Evolutionary conservation across 1,139 yeast genomes (phyloP), one percentile per base, ranked within the genome.

Genomic region (Pichia sp.): DNA sequence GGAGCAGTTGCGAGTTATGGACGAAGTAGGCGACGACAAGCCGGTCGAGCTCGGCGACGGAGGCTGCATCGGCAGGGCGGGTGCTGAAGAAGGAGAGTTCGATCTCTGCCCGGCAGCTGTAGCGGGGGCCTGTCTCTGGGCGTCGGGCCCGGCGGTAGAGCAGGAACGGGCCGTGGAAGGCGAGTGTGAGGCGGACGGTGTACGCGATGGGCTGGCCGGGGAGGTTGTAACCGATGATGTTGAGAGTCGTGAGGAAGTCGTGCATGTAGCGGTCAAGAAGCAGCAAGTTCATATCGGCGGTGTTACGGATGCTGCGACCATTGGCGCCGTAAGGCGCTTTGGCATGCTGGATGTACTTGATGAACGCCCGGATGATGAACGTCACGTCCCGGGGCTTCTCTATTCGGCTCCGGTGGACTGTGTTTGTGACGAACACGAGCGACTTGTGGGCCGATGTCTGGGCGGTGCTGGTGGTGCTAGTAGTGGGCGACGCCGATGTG

Each of bases 131-230:
- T 2, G 23, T 19, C 23, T 15, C n/a, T 1, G 8, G 8, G 19
- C 3, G 15, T 7, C 36, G 34, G 36, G 23, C 16, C n/a, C n/a
- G 7, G 16, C 10, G 34, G 15, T 15, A 38, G 36, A 5, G 29
- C 36, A 46, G n/a, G 19, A 29, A 31, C 15, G 49, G 49, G 11
- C 49, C 49, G 15, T n/a, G 36, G 29, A 46, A 46, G 10, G 49
- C 19, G 6, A 46, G 36, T 5, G 29, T 10, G n/a, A 46, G 19
- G 2, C 6, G 10, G n/a, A 31, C n/a, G 29, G 8, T n/a, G 16
- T 29, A 36, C 1, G 43, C 7, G 5, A 13, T 36, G 38, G 13
- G 5, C 31, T 47, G 44, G 4, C n/a, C 5, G 23, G 52, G 52
- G 2, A 50, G 1, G 7, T 50, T 44, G 11, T 23, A 50, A 8